Evolutionary conservation across 768 basidiomycete species (phyloP).

Genomic region (Agaricus blazei): DNA sequence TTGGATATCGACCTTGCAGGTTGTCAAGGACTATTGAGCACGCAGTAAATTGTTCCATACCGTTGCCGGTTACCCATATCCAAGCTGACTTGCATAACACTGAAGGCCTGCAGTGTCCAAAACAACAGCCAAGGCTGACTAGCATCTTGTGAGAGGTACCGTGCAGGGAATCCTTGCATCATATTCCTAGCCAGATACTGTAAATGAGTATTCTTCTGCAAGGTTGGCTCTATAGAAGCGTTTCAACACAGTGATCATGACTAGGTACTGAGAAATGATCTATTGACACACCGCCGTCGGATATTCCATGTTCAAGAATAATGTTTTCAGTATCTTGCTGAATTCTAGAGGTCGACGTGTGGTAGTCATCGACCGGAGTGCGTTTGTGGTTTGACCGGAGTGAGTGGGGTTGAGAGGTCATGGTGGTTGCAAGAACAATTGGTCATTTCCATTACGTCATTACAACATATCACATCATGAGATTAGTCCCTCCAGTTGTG

Average conservation of each 20-base stretch:
- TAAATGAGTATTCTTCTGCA: constrained; percentile 66
- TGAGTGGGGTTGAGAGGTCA: constrained; percentile 7
- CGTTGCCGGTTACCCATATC: constrained; percentile 75
- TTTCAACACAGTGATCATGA: background rate
- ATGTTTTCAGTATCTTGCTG: constrained; percentile 66
- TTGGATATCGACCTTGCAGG: constrained; percentile 68
- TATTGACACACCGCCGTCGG: constrained; percentile 17
- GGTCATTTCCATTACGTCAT: too few species aligned
- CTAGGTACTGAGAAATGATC: constrained; percentile 3
- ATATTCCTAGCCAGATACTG: constrained; percentile 71
- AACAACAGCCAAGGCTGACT: constrained; percentile 94
- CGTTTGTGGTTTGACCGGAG: constrained; percentile 17
- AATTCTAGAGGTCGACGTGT: constrained; percentile 54
- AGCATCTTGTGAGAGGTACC: constrained; percentile 85
- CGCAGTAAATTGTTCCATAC: constrained; percentile 30
- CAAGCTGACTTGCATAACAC: constrained; percentile 68
- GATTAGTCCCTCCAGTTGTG: constrained; percentile 1
- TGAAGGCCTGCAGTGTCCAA: constrained; percentile 87
- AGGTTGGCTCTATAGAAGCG: constrained; percentile 19
- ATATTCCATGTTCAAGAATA: constrained; percentile 47
- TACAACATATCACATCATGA: too few species aligned
- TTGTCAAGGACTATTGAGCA: background rate
- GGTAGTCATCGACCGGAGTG: constrained; percentile 52
- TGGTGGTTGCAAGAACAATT: constrained; percentile 4
- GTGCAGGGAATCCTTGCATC: constrained; percentile 72